These are phyloP conservation scores for Lactarius indigo DNA, from an alignment of 768 basidiomycete species.

Conservation along the genomic window DNA sequence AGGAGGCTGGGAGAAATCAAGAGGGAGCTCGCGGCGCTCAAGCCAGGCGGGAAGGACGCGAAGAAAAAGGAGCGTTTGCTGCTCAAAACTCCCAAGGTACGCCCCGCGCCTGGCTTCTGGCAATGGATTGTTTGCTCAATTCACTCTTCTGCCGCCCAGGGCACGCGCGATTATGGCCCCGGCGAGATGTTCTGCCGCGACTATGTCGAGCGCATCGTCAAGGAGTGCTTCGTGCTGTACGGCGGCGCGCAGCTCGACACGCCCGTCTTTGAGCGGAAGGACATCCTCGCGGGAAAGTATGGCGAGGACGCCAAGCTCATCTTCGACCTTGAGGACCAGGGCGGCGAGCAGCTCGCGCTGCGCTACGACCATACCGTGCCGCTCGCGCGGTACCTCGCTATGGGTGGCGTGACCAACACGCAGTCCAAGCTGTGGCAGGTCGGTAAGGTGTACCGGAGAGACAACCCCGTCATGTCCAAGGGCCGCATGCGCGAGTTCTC, in stretches of 20 bases:
- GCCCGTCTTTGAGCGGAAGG: slow-evolving; percentile 97
- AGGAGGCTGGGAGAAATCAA: slow-evolving; percentile 71
- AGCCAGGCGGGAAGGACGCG: slow-evolving; percentile 42
- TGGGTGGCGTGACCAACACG: slow-evolving; percentile 77
- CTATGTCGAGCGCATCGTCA: slow-evolving; percentile 84
- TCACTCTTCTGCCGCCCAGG: too few species aligned
- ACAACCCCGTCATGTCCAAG: slow-evolving; percentile 96
- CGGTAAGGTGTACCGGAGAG: slow-evolving; percentile 97
- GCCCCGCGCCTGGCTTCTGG: too few species aligned
- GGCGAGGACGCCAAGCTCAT: slow-evolving; percentile 98
- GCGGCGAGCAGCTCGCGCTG: slow-evolving; percentile 91
- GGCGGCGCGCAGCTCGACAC: slow-evolving; percentile 95
- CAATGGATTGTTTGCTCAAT: too few species aligned
- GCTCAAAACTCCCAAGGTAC: slow-evolving; percentile 92
- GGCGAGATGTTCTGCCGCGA: slow-evolving; percentile 89
- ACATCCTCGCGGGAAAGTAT: slow-evolving; percentile 93
- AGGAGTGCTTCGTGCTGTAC: slow-evolving; percentile 81
- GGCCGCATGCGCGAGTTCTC: slow-evolving; percentile 98
- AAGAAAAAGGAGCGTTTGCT: slow-evolving; percentile 66
- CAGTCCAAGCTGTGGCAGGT: slow-evolving; percentile 93
- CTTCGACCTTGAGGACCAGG: slow-evolving; percentile 96
- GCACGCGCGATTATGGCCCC: slow-evolving; percentile 93
- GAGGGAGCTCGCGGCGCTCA: slow-evolving; percentile 46
- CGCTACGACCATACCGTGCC: slow-evolving; percentile 98
- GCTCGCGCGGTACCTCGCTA: slow-evolving; percentile 91